A percentile compares a stretch with the other conserved stretches of the same genome.
Evolutionary conservation across 1,284 basidiomycete genomes (phyloP).

Genomic region (Ustilago curta): DNA sequence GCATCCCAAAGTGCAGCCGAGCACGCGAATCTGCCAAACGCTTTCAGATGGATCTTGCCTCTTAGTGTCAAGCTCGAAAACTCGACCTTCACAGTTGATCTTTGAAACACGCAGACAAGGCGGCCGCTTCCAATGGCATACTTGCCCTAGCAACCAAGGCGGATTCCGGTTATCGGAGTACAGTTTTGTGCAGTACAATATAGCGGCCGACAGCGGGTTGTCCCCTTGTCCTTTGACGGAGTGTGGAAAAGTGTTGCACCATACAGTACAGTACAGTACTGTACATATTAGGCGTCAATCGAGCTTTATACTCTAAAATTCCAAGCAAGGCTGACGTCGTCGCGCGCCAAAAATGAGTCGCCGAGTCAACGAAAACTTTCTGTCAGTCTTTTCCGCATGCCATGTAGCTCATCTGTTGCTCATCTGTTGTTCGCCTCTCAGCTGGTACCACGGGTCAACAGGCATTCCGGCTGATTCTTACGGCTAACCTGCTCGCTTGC

Average conservation of each 20-base stretch:
- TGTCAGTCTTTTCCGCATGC: background rate
- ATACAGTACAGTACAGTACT: too few species aligned
- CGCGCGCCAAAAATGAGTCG: conserved; percentile 2
- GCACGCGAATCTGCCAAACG: background rate
- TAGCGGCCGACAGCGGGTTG: background rate
- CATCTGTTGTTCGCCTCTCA: background rate
- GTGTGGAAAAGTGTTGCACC: background rate
- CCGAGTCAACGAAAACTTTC: conserved; percentile 1
- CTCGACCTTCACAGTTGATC: too few species aligned
- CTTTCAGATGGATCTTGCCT: too few species aligned
- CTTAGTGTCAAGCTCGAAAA: too few species aligned
- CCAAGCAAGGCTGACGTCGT: conserved; percentile 7
- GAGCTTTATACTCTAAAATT: background rate
- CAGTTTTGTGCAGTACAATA: too few species aligned
- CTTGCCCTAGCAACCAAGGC: background rate
- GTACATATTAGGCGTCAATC: too few species aligned
- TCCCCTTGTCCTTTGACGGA: background rate
- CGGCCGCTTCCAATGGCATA: too few species aligned
- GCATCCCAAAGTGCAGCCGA: conserved; percentile 19
- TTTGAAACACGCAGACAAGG: background rate
- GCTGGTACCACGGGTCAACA: too few species aligned
- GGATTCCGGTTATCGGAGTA: background rate
- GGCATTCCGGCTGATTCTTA: too few species aligned
- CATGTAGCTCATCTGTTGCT: background rate
- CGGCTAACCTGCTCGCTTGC: too few species aligned